These are phyloP conservation scores for Barnettozyma wickerhamii DNA, from an alignment of 805 yeast genomes.

Conservation along the genomic window DNA sequence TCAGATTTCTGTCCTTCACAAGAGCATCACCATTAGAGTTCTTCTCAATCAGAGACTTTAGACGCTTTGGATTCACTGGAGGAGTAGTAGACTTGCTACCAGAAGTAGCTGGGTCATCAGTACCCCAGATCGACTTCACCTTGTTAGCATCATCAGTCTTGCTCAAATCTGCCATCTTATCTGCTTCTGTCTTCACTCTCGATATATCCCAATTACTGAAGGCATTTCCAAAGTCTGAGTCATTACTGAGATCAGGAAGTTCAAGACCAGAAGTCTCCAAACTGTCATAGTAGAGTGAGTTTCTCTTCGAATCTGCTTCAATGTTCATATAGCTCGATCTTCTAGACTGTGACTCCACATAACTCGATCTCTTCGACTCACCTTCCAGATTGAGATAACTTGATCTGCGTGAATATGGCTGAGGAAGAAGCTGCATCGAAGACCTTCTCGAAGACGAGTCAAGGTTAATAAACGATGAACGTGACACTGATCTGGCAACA, in stretches of 20 bases:
- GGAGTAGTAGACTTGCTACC: conserved; percentile 6
- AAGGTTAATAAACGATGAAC: conserved; percentile 19
- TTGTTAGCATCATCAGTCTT: conserved; percentile 1
- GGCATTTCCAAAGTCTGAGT: conserved; percentile 44
- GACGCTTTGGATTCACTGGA: conserved; percentile 14
- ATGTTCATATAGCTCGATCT: conserved; percentile 1
- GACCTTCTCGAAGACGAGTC: conserved; percentile 18
- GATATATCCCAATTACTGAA: conserved; percentile 31
- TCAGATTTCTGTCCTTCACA: conserved; percentile 15
- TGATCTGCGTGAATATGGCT: conserved; percentile 2
- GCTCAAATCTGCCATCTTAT: neutral
- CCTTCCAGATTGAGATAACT: neutral
- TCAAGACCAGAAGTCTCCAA: conserved; percentile 1
- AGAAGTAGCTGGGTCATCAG: conserved; percentile 3
- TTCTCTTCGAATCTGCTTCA: conserved; percentile 1
- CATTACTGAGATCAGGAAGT: conserved; percentile 44
- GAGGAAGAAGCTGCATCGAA: conserved; percentile 10
- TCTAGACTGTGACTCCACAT: neutral
- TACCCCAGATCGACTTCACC: conserved; percentile 23
- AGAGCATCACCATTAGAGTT: conserved; percentile 13
- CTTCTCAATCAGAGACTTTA: conserved; percentile 15
- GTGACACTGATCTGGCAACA: conserved; percentile 21
- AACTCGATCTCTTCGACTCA: neutral
- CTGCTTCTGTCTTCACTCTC: conserved; percentile 1
- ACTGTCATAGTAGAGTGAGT: conserved; percentile 3